Percentiles rank a stretch among this genome's conserved stretches.
These are phyloP conservation scores for Brachypodium distachyon DNA, from an alignment of 202 grass and related monocot species.

Conservation along the genomic window DNA sequence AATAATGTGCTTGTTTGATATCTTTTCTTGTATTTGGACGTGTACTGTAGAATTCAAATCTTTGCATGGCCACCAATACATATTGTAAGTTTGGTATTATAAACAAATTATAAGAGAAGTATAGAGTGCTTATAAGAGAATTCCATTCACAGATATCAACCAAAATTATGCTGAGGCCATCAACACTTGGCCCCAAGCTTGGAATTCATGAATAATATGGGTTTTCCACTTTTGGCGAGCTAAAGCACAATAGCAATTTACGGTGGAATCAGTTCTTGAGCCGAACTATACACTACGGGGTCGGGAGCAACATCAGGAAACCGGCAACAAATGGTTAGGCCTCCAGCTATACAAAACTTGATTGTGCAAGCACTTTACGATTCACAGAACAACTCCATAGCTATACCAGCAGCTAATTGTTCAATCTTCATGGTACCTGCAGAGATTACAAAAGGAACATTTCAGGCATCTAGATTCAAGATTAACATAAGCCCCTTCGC, in stretches of 20 bases:
- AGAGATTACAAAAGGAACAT: slow-evolving; percentile 14
- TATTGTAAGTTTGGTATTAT: no score
- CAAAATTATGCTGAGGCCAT: not conserved
- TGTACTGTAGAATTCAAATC: no score
- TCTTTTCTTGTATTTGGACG: no score
- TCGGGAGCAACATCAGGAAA: slow-evolving; percentile 17
- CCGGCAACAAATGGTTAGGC: no score
- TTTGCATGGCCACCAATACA: no score
- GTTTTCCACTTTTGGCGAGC: slow-evolving; percentile 2
- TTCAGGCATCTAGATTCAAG: slow-evolving; percentile 33
- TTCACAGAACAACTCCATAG: not conserved
- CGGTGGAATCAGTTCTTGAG: slow-evolving; percentile 16
- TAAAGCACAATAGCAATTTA: no score
- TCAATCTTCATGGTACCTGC: slow-evolving; percentile 42
- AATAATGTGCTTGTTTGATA: no score
- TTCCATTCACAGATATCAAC: no score
- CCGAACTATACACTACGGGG: not conserved
- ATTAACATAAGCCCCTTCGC: not conserved
- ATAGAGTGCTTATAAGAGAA: no score
- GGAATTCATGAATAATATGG: slow-evolving; percentile 1
- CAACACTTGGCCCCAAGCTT: no score
- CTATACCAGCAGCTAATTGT: slow-evolving; percentile 20
- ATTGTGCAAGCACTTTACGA: not conserved
- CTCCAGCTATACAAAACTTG: slow-evolving; percentile 36
- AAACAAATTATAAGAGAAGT: no score